Evolutionary conservation across 352 stramenopile genomes (phyloP).

Genomic region (Phytophthora agathidicida): DNA sequence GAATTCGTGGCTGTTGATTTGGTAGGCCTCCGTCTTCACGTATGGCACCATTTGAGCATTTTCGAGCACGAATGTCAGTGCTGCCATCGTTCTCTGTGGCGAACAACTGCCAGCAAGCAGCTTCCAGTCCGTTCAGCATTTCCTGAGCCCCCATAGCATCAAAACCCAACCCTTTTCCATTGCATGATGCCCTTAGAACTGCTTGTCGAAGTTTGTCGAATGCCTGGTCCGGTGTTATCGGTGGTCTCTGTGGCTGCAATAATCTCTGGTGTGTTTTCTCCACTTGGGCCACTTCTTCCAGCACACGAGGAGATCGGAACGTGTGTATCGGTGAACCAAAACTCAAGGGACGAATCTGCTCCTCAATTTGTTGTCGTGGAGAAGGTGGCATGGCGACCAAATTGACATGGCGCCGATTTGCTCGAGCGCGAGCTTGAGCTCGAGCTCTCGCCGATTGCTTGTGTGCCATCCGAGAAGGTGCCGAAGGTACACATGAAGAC

Average conservation of each 20-base stretch:
- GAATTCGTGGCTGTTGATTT: slow-evolving; percentile 15
- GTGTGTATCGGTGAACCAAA: slow-evolving; percentile 1
- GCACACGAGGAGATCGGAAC: slow-evolving; percentile 40
- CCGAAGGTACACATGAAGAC: slow-evolving; percentile 9
- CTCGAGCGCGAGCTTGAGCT: slow-evolving; percentile 18
- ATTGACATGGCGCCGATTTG: slow-evolving; percentile 16
- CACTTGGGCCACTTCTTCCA: slow-evolving; percentile 38
- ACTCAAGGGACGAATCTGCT: not conserved
- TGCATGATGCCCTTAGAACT: not conserved
- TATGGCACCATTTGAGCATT: not conserved
- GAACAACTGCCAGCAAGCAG: slow-evolving; percentile 45
- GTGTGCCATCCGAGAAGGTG: slow-evolving; percentile 12
- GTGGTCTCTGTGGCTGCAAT: not conserved
- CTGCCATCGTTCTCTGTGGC: not conserved
- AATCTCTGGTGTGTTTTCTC: slow-evolving; percentile 22
- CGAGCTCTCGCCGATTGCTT: slow-evolving; percentile 47
- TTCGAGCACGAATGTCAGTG: not conserved
- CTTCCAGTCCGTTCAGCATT: slow-evolving; percentile 34
- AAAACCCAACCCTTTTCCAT: not conserved
- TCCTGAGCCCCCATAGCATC: slow-evolving; percentile 10
- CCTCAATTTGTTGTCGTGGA: not conserved
- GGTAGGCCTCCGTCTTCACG: not conserved
- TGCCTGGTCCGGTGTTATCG: slow-evolving; percentile 38
- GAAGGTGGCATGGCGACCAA: slow-evolving; percentile 4
- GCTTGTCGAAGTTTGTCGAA: slow-evolving; percentile 32